phyloP scores from a whole-genome alignment of 2,329 filamentous ascomycete genomes.

The Orbilia quercus region DNA sequence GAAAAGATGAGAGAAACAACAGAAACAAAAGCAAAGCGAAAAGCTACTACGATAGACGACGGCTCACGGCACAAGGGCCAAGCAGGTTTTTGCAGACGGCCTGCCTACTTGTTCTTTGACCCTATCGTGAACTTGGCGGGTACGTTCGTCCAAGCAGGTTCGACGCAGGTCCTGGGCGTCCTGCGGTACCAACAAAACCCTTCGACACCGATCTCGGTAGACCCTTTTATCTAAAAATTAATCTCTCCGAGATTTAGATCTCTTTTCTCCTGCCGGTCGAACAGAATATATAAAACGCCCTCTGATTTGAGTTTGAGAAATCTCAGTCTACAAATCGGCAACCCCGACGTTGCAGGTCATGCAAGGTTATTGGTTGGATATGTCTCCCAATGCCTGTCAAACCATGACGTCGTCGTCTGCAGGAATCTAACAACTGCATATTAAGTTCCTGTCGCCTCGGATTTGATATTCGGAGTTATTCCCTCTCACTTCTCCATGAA shows the following conservation, averaged over 20 bases:
- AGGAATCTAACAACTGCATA: slow-evolving; percentile 48
- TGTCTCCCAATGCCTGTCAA: slow-evolving; percentile 36
- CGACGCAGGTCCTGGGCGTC: slow-evolving; percentile 25
- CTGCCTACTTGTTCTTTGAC: slow-evolving; percentile 22
- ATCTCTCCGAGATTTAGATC: neutral
- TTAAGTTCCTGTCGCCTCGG: slow-evolving; percentile 21
- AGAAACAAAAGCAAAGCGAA: slow-evolving; percentile 3
- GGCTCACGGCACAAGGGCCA: slow-evolving; percentile 8
- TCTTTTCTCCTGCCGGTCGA: neutral
- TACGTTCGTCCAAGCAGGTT: slow-evolving; percentile 19
- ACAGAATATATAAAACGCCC: neutral
- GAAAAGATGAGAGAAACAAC: neutral
- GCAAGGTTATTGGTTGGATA: slow-evolving; percentile 31
- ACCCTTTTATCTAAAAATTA: neutral
- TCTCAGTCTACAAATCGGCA: slow-evolving; percentile 2
- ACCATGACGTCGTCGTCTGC: slow-evolving; percentile 51
- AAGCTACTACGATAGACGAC: slow-evolving; percentile 15
- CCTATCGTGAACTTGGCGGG: slow-evolving; percentile 40
- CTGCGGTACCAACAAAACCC: slow-evolving; percentile 11
- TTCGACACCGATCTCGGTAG: neutral
- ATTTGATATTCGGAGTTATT: slow-evolving; percentile 9
- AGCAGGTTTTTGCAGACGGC: slow-evolving; percentile 45
- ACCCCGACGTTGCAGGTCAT: slow-evolving; percentile 31
- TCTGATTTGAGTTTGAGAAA: neutral
- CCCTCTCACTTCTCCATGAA: neutral